Conservation (phyloP, 495 filamentous ascomycete species). For the Talaromyces nanjingensis region DNA sequence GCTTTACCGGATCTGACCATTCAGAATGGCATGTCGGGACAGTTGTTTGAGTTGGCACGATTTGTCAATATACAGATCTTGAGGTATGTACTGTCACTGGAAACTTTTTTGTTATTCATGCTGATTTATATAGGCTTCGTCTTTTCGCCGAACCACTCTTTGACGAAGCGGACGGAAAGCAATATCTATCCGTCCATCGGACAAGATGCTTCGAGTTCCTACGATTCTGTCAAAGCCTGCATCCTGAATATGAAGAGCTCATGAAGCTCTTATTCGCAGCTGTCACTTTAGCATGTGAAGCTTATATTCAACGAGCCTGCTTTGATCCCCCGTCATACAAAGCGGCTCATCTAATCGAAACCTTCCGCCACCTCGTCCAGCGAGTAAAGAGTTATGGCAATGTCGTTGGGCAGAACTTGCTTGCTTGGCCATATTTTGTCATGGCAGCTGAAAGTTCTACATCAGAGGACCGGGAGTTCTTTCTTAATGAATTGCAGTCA, state of each 20-base stretch:
- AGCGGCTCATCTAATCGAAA: neutral
- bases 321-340: neutral
- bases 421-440: constrained; percentile 10
- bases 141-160: neutral
- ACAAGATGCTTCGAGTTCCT: neutral
- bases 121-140: neutral
- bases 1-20: neutral
- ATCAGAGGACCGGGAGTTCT: neutral
- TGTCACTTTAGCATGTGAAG: neutral
- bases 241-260: neutral
- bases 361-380: constrained; percentile 1
- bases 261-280: neutral
- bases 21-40: neutral
- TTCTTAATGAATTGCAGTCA: neutral
- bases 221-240: neutral
- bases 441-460: constrained; percentile 7
- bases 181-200: neutral
- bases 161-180: neutral
- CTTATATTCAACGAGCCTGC: neutral
- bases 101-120: neutral
- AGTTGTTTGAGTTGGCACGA: neutral
- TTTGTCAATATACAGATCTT: neutral
- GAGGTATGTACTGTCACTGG: neutral
- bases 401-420: constrained; percentile 1
- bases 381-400: neutral